These are phyloP conservation scores for Picea glauca DNA, from an alignment of 75 land plant species.

Conservation along the genomic window DNA sequence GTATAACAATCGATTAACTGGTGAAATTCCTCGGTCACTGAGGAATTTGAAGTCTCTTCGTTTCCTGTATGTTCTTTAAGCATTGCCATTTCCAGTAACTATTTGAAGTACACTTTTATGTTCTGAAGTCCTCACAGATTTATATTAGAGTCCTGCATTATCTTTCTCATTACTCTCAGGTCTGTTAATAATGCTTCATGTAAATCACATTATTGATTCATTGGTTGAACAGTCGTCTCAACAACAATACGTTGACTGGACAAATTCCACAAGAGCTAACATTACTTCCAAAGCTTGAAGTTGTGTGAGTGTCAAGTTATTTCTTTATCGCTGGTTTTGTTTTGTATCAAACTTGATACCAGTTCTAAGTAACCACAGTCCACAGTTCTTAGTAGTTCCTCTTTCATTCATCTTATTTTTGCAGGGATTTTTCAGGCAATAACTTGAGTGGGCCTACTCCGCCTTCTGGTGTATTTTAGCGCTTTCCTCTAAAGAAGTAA, in stretches of 20 bases:
- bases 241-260: constrained; percentile 75
- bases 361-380: not conserved
- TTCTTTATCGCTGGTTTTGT: not conserved
- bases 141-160: no score
- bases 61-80: no score
- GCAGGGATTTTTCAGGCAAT: constrained; percentile 85
- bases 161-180: no score
- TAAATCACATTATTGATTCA: not conserved
- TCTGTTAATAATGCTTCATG: not conserved
- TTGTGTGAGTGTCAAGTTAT: constrained; percentile 62
- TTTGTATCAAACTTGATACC: not conserved
- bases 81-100: no score
- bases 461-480: constrained; percentile 86
- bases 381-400: not conserved
- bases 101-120: no score
- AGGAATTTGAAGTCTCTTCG: no score
- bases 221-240: constrained; percentile 59
- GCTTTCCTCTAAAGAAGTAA: constrained; percentile 48
- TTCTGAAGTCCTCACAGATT: no score
- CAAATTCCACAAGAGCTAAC: constrained; percentile 74
- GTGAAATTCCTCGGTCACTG: no score
- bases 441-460: constrained; percentile 64
- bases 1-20: no score
- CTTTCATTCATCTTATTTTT: not conserved
- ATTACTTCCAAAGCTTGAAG: constrained; percentile 64